Percentiles rank a stretch among this genome's conserved stretches.
These are phyloP conservation scores for Globisporangium heterothallicum DNA, from an alignment of 352 stramenopile genomes.

Conservation along the genomic window DNA sequence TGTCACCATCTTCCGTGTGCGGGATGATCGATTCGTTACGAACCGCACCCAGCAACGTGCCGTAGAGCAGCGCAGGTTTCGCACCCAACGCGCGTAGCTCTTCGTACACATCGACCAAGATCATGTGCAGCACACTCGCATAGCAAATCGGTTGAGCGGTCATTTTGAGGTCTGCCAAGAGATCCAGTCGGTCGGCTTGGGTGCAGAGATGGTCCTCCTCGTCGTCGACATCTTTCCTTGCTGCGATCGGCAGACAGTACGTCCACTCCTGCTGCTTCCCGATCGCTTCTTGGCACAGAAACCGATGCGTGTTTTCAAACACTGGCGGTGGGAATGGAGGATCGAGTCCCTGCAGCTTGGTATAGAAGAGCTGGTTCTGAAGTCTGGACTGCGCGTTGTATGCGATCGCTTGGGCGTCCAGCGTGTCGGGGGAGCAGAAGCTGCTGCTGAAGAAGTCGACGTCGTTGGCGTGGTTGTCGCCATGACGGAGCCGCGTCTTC, in stretches of 20 bases:
- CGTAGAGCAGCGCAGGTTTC: slow-evolving; percentile 23
- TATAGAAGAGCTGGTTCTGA: neutral
- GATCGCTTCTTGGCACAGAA: neutral
- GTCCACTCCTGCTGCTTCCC: slow-evolving; percentile 20
- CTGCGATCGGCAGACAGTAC: slow-evolving; percentile 32
- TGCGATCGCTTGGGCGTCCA: neutral
- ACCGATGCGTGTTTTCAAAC: neutral
- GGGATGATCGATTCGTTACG: slow-evolving; percentile 29
- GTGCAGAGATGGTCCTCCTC: slow-evolving; percentile 17
- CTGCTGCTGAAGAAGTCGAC: neutral
- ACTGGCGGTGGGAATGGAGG: neutral
- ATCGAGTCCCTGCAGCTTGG: neutral
- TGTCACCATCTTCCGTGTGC: slow-evolving; percentile 35
- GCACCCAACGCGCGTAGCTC: slow-evolving; percentile 14
- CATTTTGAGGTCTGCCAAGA: neutral
- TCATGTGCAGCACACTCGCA: slow-evolving; percentile 30
- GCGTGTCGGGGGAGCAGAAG: neutral
- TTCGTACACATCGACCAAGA: slow-evolving; percentile 28
- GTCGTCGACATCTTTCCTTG: neutral
- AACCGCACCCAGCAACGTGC: slow-evolving; percentile 32
- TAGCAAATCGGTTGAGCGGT: slow-evolving; percentile 11
- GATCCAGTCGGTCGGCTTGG: neutral
- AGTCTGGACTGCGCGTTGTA: neutral
- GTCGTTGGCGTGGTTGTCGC: neutral
- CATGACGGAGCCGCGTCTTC: neutral